phyloP scores from a whole-genome alignment of 345 rosid species.

The Lumnitzera littorea region DNA sequence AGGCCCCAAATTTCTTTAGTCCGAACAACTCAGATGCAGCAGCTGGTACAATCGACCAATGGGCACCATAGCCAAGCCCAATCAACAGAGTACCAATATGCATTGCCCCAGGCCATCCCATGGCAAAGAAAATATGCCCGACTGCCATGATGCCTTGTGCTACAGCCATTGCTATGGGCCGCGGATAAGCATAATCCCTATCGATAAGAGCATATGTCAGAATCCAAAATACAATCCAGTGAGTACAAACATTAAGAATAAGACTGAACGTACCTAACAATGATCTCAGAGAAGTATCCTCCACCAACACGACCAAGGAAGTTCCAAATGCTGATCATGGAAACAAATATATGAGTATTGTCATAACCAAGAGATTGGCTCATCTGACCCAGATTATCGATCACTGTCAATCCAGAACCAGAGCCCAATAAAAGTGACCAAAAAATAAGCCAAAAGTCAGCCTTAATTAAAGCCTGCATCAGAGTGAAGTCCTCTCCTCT shows the following conservation, averaged over 20 bases:
- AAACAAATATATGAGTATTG: constrained; percentile 79
- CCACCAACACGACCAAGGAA: constrained; percentile 96
- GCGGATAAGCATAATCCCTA: constrained; percentile 88
- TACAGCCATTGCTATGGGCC: constrained; percentile 73
- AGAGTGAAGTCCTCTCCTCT: constrained; percentile 95
- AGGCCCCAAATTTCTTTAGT: constrained; percentile 81
- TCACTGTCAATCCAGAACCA: constrained; percentile 93
- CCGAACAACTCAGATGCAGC: constrained; percentile 97
- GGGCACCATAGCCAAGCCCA: constrained; percentile 96
- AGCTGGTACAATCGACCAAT: constrained; percentile 98
- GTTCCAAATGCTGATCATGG: constrained; percentile 98
- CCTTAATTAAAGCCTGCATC: constrained; percentile 80
- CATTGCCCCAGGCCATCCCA: constrained; percentile 94
- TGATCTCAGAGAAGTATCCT: constrained; percentile 88
- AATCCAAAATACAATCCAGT: not conserved
- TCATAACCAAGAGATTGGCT: constrained; percentile 84
- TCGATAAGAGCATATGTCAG: constrained; percentile 8
- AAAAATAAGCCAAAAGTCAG: constrained; percentile 93
- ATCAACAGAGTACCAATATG: constrained; percentile 79
- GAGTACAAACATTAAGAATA: not conserved
- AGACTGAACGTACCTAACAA: constrained; percentile 55
- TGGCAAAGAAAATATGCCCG: constrained; percentile 84
- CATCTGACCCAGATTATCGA: constrained; percentile 98
- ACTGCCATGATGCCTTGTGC: constrained; percentile 85
- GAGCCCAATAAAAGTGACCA: constrained; percentile 81